Percentiles rank a stretch among this genome's conserved stretches.
phyloP scores from a whole-genome alignment of 2,329 filamentous ascomycete genomes.

The Cercospora janseana region DNA sequence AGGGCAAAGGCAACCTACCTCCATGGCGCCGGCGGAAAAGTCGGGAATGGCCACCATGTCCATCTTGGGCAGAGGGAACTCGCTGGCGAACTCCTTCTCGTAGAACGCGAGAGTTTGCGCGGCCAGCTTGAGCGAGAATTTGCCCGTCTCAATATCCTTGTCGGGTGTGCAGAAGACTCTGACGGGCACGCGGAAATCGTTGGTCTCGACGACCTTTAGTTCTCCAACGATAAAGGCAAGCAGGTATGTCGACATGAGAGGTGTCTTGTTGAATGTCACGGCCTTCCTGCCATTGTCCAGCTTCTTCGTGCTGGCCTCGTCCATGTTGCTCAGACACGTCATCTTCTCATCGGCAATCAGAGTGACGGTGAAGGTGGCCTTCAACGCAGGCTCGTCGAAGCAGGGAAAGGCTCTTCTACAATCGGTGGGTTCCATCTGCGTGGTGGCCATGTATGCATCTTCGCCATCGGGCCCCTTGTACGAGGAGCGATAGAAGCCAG shows the following conservation, averaged over 20 bases:
- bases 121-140: conserved; percentile 85
- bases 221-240: conserved; percentile 92
- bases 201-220: conserved; percentile 89
- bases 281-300: conserved; percentile 68
- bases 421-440: conserved; percentile 96
- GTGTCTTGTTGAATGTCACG: conserved; percentile 88
- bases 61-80: conserved; percentile 90
- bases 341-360: conserved; percentile 85
- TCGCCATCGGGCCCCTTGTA: conserved; percentile 81
- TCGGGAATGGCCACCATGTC: conserved; percentile 96
- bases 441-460: conserved; percentile 79
- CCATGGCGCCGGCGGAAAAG: conserved; percentile 70
- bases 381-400: conserved; percentile 92
- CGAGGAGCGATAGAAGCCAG: conserved; percentile 92
- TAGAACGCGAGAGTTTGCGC: conserved; percentile 90
- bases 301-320: conserved; percentile 76
- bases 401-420: conserved; percentile 90
- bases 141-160: conserved; percentile 84
- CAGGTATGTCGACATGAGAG: conserved; percentile 93
- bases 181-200: conserved; percentile 85
- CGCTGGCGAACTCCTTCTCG: conserved; percentile 86
- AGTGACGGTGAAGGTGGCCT: conserved; percentile 88
- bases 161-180: conserved; percentile 92
- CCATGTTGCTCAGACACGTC: conserved; percentile 96
- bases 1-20: not conserved